Conservation (phyloP, 108 stramenopile species). For the Skeletonema marinoi region DNA sequence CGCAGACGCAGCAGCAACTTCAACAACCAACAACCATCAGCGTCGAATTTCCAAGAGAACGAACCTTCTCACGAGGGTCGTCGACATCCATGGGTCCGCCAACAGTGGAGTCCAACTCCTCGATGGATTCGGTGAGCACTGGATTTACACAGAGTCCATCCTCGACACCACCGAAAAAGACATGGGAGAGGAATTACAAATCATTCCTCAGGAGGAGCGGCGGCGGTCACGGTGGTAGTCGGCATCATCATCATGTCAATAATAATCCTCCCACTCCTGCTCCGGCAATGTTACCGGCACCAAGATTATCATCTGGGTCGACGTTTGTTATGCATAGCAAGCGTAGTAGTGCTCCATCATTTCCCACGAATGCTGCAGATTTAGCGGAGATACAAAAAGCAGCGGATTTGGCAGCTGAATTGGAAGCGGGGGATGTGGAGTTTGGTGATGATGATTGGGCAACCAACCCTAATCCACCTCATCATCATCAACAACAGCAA, state of each 20-base stretch:
- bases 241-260: background rate
- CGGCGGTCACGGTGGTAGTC: background rate
- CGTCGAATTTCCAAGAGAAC: background rate
- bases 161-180: constrained; percentile 57
- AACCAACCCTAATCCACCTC: background rate
- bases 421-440: background rate
- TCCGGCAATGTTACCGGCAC: background rate
- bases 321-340: background rate
- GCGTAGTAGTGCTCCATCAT: background rate
- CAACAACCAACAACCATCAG: background rate
- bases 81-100: background rate
- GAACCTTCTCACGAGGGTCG: background rate
- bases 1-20: background rate
- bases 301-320: background rate
- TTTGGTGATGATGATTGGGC: background rate
- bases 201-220: constrained; percentile 48
- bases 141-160: constrained; percentile 41
- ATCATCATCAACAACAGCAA: background rate
- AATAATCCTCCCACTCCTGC: background rate
- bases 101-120: constrained; percentile 22
- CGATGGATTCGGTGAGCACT: constrained; percentile 35
- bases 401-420: too few relatives aligned
- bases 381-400: background rate
- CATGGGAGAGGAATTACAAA: constrained; percentile 65
- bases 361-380: background rate